Percentiles rank a stretch among this genome's conserved stretches.
These are phyloP conservation scores for Fusarium penzigii DNA, from an alignment of 2,329 filamentous ascomycete species.

Conservation along the genomic window DNA sequence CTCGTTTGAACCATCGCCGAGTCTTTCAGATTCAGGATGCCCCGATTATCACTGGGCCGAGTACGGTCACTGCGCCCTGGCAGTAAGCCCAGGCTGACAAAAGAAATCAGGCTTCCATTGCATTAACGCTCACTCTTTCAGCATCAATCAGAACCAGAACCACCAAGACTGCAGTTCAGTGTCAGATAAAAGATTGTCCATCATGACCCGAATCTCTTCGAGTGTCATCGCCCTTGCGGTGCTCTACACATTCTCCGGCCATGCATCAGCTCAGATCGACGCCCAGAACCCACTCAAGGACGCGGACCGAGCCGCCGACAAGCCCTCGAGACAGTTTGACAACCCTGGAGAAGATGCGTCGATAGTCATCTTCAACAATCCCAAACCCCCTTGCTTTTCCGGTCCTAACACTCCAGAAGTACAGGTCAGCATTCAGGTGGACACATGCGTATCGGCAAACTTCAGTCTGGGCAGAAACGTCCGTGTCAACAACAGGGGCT, in stretches of 20 bases:
- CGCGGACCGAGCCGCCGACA: neutral
- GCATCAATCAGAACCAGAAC: no score
- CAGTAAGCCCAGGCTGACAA: no score
- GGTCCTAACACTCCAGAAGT: neutral
- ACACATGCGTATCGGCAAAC: conserved; percentile 11
- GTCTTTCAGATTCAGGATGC: no score
- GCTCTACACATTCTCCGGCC: neutral
- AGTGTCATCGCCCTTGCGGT: neutral
- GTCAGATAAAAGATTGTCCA: neutral
- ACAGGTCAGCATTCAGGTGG: conserved; percentile 5
- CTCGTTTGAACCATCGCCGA: no score
- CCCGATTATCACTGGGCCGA: no score
- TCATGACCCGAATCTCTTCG: neutral
- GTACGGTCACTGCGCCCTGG: no score
- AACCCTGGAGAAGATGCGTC: neutral
- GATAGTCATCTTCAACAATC: conserved; percentile 2
- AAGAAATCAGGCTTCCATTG: no score
- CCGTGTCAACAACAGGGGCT: conserved; percentile 1
- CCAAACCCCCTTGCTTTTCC: conserved; percentile 1
- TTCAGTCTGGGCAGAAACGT: conserved; percentile 12
- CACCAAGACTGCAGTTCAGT: no score
- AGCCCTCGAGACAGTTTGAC: neutral
- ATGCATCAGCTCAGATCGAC: neutral
- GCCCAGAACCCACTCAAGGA: neutral
- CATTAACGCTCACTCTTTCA: no score